A percentile compares a stretch with the other conserved stretches of the same genome.
These are phyloP conservation scores for Teunomyces tritomae DNA, from an alignment of 805 yeast species.

Conservation along the genomic window DNA sequence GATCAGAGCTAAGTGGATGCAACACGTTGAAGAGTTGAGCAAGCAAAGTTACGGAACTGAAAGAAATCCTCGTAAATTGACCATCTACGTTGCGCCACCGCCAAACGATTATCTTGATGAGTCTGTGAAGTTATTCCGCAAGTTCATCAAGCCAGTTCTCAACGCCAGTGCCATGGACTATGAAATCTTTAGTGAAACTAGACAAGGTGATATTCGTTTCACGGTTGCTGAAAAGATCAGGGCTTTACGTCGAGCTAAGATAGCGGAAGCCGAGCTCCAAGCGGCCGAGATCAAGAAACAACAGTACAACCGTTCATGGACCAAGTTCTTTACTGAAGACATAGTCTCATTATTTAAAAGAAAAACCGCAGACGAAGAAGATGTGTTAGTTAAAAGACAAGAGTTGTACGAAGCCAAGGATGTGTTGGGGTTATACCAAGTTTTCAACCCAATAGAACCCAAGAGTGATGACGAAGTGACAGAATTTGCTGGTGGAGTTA, in stretches of 20 bases:
- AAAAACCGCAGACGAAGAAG: conserved; percentile 21
- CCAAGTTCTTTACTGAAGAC: conserved; percentile 20
- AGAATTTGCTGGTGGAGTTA: conserved; percentile 73
- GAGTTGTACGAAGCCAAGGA: conserved; percentile 42
- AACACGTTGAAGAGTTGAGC: conserved; percentile 54
- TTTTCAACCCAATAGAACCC: conserved; percentile 24
- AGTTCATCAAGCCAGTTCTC: conserved; percentile 80
- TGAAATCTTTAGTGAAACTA: conserved; percentile 68
- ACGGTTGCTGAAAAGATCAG: conserved; percentile 82
- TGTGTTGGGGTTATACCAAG: conserved; percentile 56
- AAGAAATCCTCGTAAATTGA: conserved; percentile 67
- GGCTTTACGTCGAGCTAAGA: conserved; percentile 50
- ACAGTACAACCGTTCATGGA: conserved; percentile 25
- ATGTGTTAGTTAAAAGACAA: conserved; percentile 24
- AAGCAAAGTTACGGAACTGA: conserved; percentile 42
- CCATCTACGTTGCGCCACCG: conserved; percentile 92
- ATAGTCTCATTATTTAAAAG: conserved; percentile 11
- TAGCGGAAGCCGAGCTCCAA: conserved; percentile 10
- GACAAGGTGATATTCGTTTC: conserved; percentile 87
- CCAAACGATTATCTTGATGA: conserved; percentile 86
- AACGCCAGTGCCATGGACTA: conserved; percentile 83
- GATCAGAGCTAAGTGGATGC: conserved; percentile 64
- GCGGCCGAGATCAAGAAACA: conserved; percentile 3
- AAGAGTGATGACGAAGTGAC: conserved; percentile 49
- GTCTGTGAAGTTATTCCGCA: conserved; percentile 68